Evolutionary conservation across 768 basidiomycete genomes (phyloP).

Genomic region (Aureoboletus auriporus): DNA sequence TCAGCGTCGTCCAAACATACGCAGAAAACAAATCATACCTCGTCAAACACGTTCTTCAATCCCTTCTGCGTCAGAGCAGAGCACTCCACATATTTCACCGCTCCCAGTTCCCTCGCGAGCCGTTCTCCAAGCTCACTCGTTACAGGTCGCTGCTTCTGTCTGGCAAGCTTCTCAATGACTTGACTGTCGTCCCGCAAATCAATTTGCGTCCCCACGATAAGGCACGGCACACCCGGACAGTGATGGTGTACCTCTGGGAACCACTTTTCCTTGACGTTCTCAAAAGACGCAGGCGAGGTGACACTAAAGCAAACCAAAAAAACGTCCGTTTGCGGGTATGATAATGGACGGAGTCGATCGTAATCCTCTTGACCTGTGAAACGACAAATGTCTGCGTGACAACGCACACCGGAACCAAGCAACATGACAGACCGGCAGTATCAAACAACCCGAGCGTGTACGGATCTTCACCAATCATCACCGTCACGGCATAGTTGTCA

Average conservation of each 20-base stretch:
- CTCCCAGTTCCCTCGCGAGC: constrained; percentile 95
- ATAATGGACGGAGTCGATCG: constrained; percentile 96
- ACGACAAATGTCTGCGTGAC: constrained; percentile 10
- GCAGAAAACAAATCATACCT: constrained; percentile 54
- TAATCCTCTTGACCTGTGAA: constrained; percentile 95
- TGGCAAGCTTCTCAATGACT: constrained; percentile 90
- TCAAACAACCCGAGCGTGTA: constrained; percentile 98
- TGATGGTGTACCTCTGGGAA: constrained; percentile 99
- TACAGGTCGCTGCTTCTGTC: constrained; percentile 96
- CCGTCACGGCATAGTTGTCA: constrained; percentile 99
- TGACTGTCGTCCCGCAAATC: constrained; percentile 92
- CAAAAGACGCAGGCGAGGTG: constrained; percentile 96
- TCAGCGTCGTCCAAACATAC: constrained; percentile 6
- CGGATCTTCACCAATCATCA: constrained; percentile 99
- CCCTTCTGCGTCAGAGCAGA: constrained; percentile 99
- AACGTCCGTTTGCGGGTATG: constrained; percentile 99
- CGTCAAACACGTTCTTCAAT: constrained; percentile 99
- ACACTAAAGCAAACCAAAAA: constrained; percentile 99
- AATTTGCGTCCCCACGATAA: constrained; percentile 98
- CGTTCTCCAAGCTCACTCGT: constrained; percentile 84
- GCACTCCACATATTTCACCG: constrained; percentile 99
- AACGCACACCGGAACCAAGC: background rate
- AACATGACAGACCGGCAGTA: constrained; percentile 80
- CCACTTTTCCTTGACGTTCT: constrained; percentile 99
- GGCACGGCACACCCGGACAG: constrained; percentile 98